These are phyloP conservation scores for Naganishia cerealis DNA, from an alignment of 1,284 basidiomycete species.

Conservation along the genomic window DNA sequence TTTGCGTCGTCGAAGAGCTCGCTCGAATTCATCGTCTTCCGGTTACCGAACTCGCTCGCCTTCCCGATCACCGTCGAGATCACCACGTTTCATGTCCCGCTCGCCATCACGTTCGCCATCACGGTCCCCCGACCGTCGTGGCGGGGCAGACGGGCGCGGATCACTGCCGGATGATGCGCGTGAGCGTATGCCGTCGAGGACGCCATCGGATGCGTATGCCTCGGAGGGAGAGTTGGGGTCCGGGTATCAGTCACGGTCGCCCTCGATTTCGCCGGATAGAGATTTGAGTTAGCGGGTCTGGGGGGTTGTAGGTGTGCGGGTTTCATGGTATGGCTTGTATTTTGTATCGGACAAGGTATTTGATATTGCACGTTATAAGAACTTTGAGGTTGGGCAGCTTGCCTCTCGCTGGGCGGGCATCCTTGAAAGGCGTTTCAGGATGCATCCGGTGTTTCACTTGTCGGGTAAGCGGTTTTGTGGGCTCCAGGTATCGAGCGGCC, in stretches of 20 bases:
- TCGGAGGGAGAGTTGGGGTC: slow-evolving; percentile 27
- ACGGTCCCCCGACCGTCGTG: slow-evolving; percentile 2
- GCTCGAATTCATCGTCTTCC: slow-evolving; percentile 5
- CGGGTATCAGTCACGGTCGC: slow-evolving; percentile 21
- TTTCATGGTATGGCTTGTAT: slow-evolving; percentile 7
- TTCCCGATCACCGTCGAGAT: slow-evolving; percentile 16
- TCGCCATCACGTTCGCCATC: slow-evolving; percentile 22
- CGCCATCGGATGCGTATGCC: slow-evolving; percentile 32
- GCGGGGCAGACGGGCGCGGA: neutral
- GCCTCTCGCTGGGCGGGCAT: neutral
- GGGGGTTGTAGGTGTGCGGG: too few species aligned
- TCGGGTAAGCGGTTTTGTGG: neutral
- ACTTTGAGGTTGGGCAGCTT: neutral
- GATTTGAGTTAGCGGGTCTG: slow-evolving; percentile 10
- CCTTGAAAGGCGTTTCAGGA: slow-evolving; percentile 10
- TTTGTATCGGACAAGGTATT: neutral
- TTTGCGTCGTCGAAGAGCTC: neutral
- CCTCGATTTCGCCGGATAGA: slow-evolving; percentile 27
- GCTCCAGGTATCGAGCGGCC: too few species aligned
- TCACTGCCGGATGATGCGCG: neutral
- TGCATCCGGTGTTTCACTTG: slow-evolving; percentile 14
- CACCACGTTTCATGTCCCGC: slow-evolving; percentile 22
- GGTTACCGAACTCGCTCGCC: slow-evolving; percentile 24
- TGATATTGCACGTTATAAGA: too few species aligned
- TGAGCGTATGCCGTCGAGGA: slow-evolving; percentile 9